A percentile compares a stretch with the other conserved stretches of the same genome.
Conservation (phyloP, 169 alveolate species). For the Plasmodium vinckei region DNA sequence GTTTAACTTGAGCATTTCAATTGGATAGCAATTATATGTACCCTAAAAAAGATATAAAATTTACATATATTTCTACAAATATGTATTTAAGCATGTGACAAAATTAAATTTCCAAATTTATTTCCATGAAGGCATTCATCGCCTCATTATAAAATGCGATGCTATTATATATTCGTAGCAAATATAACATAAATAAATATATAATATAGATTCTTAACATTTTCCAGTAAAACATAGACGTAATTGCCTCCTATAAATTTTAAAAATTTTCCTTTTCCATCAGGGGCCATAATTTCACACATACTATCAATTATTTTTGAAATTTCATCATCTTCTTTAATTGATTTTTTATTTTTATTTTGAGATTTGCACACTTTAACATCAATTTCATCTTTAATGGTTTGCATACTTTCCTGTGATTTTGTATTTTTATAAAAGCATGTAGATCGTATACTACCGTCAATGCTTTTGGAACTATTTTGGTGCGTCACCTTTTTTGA, state of each 20-base stretch:
- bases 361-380: background rate
- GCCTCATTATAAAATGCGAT: background rate
- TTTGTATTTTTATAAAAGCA: slow-evolving; percentile 43
- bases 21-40: slow-evolving; percentile 73
- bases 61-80: background rate
- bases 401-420: slow-evolving; percentile 17
- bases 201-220: slow-evolving; percentile 16
- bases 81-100: background rate
- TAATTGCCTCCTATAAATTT: slow-evolving; percentile 75
- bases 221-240: slow-evolving; percentile 69
- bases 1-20: slow-evolving; percentile 48
- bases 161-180: background rate
- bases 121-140: background rate
- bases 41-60: slow-evolving; percentile 43
- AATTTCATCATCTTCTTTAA: slow-evolving; percentile 15
- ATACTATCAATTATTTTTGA: slow-evolving; percentile 47
- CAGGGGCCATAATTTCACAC: slow-evolving; percentile 71
- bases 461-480: slow-evolving; percentile 14
- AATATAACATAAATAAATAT: background rate
- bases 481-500: slow-evolving; percentile 9
- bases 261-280: slow-evolving; percentile 68
- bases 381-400: slow-evolving; percentile 1
- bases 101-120: background rate
- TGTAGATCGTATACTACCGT: slow-evolving; percentile 5
- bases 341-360: background rate